Base-by-base conservation (phyloP, 768 basidiomycete species). In the Rhodotorula diobovata region DNA sequence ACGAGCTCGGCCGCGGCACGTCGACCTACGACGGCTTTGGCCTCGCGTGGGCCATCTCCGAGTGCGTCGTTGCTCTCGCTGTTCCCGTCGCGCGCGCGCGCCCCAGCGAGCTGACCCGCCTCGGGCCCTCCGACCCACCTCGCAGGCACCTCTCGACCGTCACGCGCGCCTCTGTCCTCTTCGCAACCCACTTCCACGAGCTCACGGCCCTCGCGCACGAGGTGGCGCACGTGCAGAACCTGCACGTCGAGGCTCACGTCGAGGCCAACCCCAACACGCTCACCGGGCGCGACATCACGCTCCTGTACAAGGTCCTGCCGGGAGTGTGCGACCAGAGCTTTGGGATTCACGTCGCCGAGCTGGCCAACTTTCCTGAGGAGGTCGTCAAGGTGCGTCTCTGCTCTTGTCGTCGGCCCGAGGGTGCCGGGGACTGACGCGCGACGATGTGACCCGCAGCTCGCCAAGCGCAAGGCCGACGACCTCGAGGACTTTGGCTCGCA, bases 11-110 rank as follows among this genome's bases (percentile, higher is more conserved):
- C 41, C 84, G 93, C 82, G 93, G 94, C 12, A 96, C 70, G 62
- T 63, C 66, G 43, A 97, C 95, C 0, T 95, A 95, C 74, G 95
- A 99, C 79, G 95, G 95, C 11, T 97, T 97, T 77, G 95, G 94
- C 12, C 85, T 99, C 12, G 96, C 96, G 0, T 99, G 95, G 95
- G 93, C 95, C 2, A 98, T 98, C 76, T 95, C 93, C 62, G 96
- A 99, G 94, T 94, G 80, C 70, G 86, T 80, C 55, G 3, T n/a
- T 50, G 6, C 25, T 10, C 11, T 15, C 50, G 41, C 34, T 32
- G 1, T 37, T 28, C 48, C 20, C 34, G 30, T 54, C 30, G 1
- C n/a, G 28, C 37, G 5, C 48, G 57, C 30, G 12, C 61, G 23
- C 11, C 23, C 28, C 45, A 16, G 30, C 50, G 56, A 62, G 70